A percentile compares a stretch with the other conserved stretches of the same genome.
phyloP scores from a whole-genome alignment of 345 rosid species.

The Citrus unshiu region DNA sequence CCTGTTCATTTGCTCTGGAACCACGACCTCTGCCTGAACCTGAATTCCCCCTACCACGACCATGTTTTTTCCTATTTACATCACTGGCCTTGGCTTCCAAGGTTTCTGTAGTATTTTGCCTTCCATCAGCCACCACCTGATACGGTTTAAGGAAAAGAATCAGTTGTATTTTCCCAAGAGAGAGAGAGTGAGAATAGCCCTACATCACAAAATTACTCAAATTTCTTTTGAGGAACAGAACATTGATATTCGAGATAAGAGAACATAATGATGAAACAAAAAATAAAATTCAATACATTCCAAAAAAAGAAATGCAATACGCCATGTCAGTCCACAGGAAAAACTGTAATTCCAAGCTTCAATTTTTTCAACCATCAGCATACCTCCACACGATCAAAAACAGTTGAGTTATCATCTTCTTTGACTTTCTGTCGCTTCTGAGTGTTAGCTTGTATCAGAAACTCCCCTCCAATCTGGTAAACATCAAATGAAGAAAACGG shows the following conservation, averaged over 20 bases:
- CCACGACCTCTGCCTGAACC: constrained; percentile 83
- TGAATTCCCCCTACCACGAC: constrained; percentile 80
- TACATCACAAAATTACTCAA: not conserved
- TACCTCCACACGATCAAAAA: constrained; percentile 66
- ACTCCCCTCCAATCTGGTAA: constrained; percentile 73
- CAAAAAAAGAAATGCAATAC: not conserved
- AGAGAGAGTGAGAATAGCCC: not conserved
- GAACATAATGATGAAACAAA: not conserved
- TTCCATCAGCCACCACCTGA: constrained; percentile 58
- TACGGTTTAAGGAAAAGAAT: constrained; percentile 18
- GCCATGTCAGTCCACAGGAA: not conserved
- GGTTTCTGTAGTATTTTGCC: constrained; percentile 52
- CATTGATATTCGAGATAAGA: not conserved
- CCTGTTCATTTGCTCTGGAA: constrained; percentile 64
- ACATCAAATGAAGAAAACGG: constrained; percentile 10
- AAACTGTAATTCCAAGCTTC: not conserved
- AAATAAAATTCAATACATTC: not conserved
- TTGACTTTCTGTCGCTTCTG: constrained; percentile 76
- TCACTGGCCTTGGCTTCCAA: constrained; percentile 57
- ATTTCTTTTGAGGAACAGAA: not conserved
- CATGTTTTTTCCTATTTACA: constrained; percentile 63
- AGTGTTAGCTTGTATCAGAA: constrained; percentile 87
- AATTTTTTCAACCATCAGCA: constrained; percentile 9
- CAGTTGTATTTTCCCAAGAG: not conserved
- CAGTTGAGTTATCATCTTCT: constrained; percentile 44